Conservation (phyloP, 2,329 filamentous ascomycete genomes). For the Arthrobotrys musiformis region DNA sequence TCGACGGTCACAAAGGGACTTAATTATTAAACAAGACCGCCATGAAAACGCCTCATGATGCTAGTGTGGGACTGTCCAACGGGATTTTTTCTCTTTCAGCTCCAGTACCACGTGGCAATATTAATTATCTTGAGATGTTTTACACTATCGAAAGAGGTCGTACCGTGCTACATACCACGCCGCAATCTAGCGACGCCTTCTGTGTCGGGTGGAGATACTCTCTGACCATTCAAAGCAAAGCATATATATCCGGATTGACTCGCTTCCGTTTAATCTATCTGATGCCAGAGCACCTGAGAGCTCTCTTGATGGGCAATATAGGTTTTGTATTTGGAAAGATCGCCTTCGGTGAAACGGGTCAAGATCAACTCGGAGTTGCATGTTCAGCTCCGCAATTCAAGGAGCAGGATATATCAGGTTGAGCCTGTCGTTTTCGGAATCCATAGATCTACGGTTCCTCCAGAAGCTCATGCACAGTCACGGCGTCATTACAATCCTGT, state of each 20-base stretch:
- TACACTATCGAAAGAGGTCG: constrained; percentile 13
- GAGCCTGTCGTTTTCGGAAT: background rate
- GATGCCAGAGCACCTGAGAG: constrained; percentile 25
- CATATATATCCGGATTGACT: constrained; percentile 30
- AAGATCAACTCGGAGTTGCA: constrained; percentile 14
- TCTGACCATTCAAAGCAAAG: background rate
- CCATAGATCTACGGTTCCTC: background rate
- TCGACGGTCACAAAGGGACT: background rate
- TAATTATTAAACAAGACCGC: background rate
- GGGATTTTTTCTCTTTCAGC: constrained; percentile 18
- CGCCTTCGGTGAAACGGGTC: constrained; percentile 15
- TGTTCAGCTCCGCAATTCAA: constrained; percentile 8
- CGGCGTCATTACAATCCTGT: background rate
- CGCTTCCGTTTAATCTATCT: constrained; percentile 31
- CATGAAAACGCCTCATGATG: constrained; percentile 46
- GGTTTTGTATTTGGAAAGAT: constrained; percentile 27
- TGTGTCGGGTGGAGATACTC: constrained; percentile 32
- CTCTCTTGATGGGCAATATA: constrained; percentile 11
- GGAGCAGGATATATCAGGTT: background rate
- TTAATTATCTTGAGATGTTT: background rate
- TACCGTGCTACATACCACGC: background rate
- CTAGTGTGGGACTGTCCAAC: constrained; percentile 30
- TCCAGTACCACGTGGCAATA: constrained; percentile 52
- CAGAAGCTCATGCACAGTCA: background rate
- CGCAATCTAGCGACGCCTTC: constrained; percentile 39